Evolutionary conservation across 2,329 filamentous ascomycete species (phyloP).

Genomic region (Ophiosphaerella herpotricha): DNA sequence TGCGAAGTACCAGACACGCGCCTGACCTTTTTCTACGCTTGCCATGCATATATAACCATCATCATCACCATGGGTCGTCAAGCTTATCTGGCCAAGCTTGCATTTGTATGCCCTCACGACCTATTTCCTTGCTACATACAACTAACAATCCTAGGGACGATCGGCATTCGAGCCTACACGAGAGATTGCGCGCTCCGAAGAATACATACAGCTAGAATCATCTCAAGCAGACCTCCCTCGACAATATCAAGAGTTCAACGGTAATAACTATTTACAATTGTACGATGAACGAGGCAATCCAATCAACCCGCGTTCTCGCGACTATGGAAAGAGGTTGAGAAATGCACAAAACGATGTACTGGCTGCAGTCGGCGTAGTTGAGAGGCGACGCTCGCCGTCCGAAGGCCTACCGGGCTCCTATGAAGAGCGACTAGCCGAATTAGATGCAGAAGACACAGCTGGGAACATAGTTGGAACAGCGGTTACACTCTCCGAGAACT

Average conservation of each 20-base stretch:
- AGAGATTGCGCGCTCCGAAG: slow-evolving; percentile 22
- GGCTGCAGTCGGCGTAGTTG: slow-evolving; percentile 53
- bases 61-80: slow-evolving; percentile 43
- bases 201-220: slow-evolving; percentile 34
- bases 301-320: slow-evolving; percentile 47
- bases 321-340: slow-evolving; percentile 47
- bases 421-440: slow-evolving; percentile 31
- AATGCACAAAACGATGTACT: slow-evolving; percentile 55
- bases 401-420: slow-evolving; percentile 33
- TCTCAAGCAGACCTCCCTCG: slow-evolving; percentile 29
- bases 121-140: neutral
- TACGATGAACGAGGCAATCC: slow-evolving; percentile 54
- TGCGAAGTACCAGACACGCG: neutral
- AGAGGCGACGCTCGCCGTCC: slow-evolving; percentile 40
- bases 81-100: slow-evolving; percentile 45
- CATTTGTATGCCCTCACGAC: slow-evolving; percentile 33
- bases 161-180: slow-evolving; percentile 47
- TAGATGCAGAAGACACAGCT: slow-evolving; percentile 37
- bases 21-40: neutral
- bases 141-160: slow-evolving; percentile 43
- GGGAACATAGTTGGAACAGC: slow-evolving; percentile 32
- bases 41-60: neutral
- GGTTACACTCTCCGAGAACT: slow-evolving; percentile 29
- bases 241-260: slow-evolving; percentile 26
- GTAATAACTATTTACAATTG: slow-evolving; percentile 42